These are phyloP conservation scores for Euphorbia schlechtendalii DNA, from an alignment of 441 rosid genomes.

Conservation along the genomic window DNA sequence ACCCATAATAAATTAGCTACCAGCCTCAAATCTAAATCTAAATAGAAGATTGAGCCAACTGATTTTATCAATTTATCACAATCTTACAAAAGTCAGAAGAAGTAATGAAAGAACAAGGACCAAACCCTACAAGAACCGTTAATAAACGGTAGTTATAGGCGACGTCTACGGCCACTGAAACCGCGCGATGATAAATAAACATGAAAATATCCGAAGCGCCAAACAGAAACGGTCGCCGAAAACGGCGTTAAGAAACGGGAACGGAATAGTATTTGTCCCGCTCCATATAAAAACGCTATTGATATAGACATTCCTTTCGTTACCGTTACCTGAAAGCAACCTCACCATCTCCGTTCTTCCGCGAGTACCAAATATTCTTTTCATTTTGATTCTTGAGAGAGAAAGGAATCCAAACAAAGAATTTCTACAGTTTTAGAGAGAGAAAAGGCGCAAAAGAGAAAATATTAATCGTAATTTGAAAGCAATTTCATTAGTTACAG, in stretches of 20 bases:
- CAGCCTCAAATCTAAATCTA: no score
- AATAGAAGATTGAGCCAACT: no score
- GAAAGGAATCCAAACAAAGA: neutral
- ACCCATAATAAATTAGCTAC: no score
- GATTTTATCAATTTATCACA: no score
- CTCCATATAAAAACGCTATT: neutral
- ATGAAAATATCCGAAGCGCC: neutral
- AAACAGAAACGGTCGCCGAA: neutral
- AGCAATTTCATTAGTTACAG: slow-evolving; percentile 21
- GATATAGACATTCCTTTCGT: neutral
- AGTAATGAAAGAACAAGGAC: neutral
- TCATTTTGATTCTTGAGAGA: no score
- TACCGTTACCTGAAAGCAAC: slow-evolving; percentile 27
- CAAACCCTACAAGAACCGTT: slow-evolving; percentile 7
- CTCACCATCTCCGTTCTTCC: slow-evolving; percentile 22
- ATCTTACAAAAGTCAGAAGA: no score
- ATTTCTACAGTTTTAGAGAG: no score
- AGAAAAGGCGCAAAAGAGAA: no score
- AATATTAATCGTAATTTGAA: slow-evolving; percentile 30
- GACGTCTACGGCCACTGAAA: no score
- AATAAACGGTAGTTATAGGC: slow-evolving; percentile 9
- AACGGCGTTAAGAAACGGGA: neutral
- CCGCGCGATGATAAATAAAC: no score
- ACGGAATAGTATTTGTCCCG: neutral
- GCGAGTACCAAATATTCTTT: slow-evolving; percentile 10